Conservation (phyloP, 1,284 basidiomycete genomes). For the Tilletia horrida region DNA sequence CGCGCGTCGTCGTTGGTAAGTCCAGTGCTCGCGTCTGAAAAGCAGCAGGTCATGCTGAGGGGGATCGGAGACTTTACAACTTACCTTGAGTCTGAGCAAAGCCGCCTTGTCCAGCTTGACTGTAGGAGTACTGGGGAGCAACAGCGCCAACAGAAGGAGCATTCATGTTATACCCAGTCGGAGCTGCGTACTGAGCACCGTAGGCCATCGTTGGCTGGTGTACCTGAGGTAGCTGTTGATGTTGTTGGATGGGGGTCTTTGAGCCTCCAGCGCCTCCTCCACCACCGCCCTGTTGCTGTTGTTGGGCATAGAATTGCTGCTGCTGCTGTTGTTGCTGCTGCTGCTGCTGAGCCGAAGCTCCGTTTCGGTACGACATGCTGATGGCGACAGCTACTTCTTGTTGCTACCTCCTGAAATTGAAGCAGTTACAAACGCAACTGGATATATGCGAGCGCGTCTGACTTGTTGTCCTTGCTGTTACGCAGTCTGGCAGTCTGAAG, state of each 20-base stretch:
- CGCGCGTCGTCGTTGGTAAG: neutral
- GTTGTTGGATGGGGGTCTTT: constrained; percentile 27
- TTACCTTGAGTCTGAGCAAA: constrained; percentile 48
- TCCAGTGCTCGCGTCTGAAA: neutral
- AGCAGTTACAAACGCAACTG: neutral
- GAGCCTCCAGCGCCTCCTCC: constrained; percentile 9
- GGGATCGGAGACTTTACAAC: constrained; percentile 22
- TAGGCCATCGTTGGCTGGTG: constrained; percentile 48
- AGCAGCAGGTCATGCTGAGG: neutral
- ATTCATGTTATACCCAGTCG: constrained; percentile 37
- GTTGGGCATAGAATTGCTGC: constrained; percentile 5
- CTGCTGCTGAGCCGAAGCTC: neutral
- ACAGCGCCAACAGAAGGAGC: neutral
- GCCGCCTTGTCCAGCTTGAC: constrained; percentile 43
- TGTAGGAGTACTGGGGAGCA: constrained; percentile 35
- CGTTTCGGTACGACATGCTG: constrained; percentile 8
- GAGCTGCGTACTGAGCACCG: constrained; percentile 44
- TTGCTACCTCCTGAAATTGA: neutral
- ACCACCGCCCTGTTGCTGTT: neutral
- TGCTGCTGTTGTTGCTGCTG: constrained; percentile 16
- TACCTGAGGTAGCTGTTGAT: constrained; percentile 29
- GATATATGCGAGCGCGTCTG: neutral
- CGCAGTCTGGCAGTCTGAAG: too few relatives aligned
- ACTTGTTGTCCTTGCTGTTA: too few relatives aligned
- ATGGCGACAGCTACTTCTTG: neutral